phyloP scores from a whole-genome alignment of 768 basidiomycete species.

The Vararia minispora region DNA sequence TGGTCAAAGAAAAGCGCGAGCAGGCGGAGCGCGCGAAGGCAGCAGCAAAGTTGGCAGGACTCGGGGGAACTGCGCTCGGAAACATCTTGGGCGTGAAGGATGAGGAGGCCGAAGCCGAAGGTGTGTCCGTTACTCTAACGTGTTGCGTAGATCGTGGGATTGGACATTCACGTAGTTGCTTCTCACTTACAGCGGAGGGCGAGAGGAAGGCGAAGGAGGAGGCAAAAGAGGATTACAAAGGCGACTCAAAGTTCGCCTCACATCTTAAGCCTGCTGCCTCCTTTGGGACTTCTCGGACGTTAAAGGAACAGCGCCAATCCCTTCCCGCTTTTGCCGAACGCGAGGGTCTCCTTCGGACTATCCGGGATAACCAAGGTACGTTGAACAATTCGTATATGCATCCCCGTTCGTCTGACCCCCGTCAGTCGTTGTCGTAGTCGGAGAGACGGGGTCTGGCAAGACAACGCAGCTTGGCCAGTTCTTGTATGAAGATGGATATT shows the following conservation, averaged over 20 bases:
- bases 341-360: conserved; percentile 78
- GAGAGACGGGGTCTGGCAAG: conserved; percentile 99
- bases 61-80: conserved; percentile 90
- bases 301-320: conserved; percentile 95
- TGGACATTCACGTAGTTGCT: conserved; percentile 73
- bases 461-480: conserved; percentile 95
- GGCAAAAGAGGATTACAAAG: conserved; percentile 67
- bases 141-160: conserved; percentile 26
- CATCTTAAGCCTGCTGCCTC: conserved; percentile 73
- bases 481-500: conserved; percentile 95
- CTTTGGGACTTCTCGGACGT: conserved; percentile 70
- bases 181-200: conserved; percentile 35
- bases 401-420: not conserved
- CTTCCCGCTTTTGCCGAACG: conserved; percentile 96
- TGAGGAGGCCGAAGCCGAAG: conserved; percentile 86
- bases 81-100: conserved; percentile 98
- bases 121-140: conserved; percentile 34
- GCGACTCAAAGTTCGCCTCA: conserved; percentile 94
- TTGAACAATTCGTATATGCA: conserved; percentile 1
- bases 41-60: conserved; percentile 85
- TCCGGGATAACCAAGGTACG: conserved; percentile 92
- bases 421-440: conserved; percentile 85
- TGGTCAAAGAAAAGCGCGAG: conserved; percentile 94
- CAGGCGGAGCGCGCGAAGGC: conserved; percentile 94
- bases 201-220: conserved; percentile 34